A percentile compares a stretch with the other conserved stretches of the same genome.
phyloP scores from a whole-genome alignment of 768 basidiomycete species.

The Suillus weaverae region DNA sequence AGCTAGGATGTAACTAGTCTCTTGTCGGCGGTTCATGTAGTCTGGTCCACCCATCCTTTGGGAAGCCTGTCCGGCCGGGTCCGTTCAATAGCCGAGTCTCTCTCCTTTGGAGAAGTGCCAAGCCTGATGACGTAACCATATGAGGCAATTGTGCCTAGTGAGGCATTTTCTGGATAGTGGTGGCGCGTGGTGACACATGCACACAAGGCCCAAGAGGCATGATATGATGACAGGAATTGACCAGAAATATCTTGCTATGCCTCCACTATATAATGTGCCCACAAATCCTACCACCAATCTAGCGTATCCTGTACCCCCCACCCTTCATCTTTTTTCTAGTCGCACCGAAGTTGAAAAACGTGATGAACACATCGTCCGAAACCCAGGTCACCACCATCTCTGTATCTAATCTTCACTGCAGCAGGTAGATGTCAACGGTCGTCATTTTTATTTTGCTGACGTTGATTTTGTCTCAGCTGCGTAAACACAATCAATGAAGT shows the following conservation, averaged over 20 bases:
- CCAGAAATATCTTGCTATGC: constrained; percentile 1
- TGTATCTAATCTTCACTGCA: constrained; percentile 52
- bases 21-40: too few species aligned
- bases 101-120: background rate
- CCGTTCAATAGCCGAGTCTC: too few species aligned
- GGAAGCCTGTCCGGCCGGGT: too few species aligned
- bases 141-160: constrained; percentile 25
- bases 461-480: constrained; percentile 36
- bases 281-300: background rate
- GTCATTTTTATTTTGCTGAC: background rate
- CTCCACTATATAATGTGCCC: constrained; percentile 1
- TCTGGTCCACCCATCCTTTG: too few species aligned
- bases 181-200: constrained; percentile 15
- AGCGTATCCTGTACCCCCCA: background rate
- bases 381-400: constrained; percentile 33
- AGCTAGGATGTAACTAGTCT: too few species aligned
- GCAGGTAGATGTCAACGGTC: constrained; percentile 34
- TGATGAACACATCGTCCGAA: constrained; percentile 1
- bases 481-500: constrained; percentile 45
- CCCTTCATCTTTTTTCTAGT: background rate
- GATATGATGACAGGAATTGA: background rate
- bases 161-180: constrained; percentile 21
- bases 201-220: background rate
- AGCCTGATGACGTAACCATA: background rate
- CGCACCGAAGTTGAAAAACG: background rate